A percentile compares a stretch with the other conserved stretches of the same genome.
Conservation (phyloP, 2,329 filamentous ascomycete genomes). For the Cytospora mali region DNA sequence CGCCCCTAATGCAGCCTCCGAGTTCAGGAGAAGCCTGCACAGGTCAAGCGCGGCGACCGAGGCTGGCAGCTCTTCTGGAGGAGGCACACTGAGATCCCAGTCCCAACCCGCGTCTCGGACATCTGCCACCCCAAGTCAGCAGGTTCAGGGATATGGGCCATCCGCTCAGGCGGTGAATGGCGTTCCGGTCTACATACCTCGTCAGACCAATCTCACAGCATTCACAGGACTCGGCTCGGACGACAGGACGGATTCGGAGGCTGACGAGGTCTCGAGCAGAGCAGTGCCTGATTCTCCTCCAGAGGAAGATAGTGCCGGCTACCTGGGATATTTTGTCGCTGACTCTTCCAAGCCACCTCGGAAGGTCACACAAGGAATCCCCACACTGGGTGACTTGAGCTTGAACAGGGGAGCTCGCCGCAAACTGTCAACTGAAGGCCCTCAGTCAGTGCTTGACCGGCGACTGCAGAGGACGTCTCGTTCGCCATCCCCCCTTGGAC, state of each 20-base stretch:
- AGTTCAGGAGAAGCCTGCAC: slow-evolving; percentile 61
- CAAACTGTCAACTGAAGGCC: slow-evolving; percentile 55
- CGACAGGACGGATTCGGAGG: slow-evolving; percentile 49
- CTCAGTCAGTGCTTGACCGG: slow-evolving; percentile 56
- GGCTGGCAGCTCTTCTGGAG: slow-evolving; percentile 48
- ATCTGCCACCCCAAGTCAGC: slow-evolving; percentile 39
- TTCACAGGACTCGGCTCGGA: slow-evolving; percentile 61
- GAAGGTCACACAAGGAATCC: slow-evolving; percentile 42
- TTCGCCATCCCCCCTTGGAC: slow-evolving; percentile 59
- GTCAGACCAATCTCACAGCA: slow-evolving; percentile 51
- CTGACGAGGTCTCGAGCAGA: slow-evolving; percentile 48
- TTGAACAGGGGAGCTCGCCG: slow-evolving; percentile 45
- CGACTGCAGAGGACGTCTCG: slow-evolving; percentile 56
- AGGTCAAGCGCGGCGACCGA: slow-evolving; percentile 56
- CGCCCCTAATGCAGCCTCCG: slow-evolving; percentile 47
- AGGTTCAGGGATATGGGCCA: slow-evolving; percentile 36
- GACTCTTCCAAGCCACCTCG: slow-evolving; percentile 36
- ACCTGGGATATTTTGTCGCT: slow-evolving; percentile 43
- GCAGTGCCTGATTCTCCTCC: slow-evolving; percentile 48
- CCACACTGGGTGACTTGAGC: slow-evolving; percentile 52
- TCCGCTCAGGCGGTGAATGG: slow-evolving; percentile 42
- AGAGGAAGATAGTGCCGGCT: slow-evolving; percentile 49
- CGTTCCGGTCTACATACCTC: slow-evolving; percentile 39
- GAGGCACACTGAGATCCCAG: slow-evolving; percentile 63
- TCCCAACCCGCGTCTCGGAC: slow-evolving; percentile 64